Conservation (phyloP, 2,329 filamentous ascomycete genomes). For the Xylariaceae sp. region DNA sequence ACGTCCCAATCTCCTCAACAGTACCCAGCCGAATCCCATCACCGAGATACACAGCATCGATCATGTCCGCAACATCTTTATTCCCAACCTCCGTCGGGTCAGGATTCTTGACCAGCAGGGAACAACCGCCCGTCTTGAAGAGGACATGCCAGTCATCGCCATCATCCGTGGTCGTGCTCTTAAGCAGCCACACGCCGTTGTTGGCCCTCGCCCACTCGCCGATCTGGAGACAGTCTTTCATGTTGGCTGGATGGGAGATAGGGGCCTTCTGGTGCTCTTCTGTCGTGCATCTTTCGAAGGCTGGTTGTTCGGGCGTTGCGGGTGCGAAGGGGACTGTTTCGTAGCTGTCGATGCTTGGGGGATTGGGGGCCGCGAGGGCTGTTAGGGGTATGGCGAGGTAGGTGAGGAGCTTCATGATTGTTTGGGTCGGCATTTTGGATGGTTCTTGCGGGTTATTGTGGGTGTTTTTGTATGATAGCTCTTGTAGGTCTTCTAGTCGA, state of each 20-base stretch:
- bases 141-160: conserved; percentile 17
- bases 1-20: conserved; percentile 15
- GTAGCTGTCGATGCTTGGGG: neutral
- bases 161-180: conserved; percentile 3
- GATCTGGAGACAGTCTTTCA: conserved; percentile 18
- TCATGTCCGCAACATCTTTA: conserved; percentile 16
- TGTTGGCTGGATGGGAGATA: conserved; percentile 6
- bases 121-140: conserved; percentile 8
- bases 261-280: conserved; percentile 1
- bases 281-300: conserved; percentile 3
- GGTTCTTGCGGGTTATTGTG: too few relatives aligned
- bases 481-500: too few relatives aligned
- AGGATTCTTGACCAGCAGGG: conserved; percentile 15
- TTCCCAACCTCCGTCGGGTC: conserved; percentile 16
- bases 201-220: conserved; percentile 12
- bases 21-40: conserved; percentile 3
- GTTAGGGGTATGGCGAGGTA: conserved; percentile 10
- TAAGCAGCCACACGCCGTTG: conserved; percentile 16
- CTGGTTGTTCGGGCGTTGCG: neutral
- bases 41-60: conserved; percentile 10
- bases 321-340: conserved; percentile 7
- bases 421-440: too few relatives aligned
- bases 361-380: conserved; percentile 6
- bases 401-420: neutral
- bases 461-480: too few relatives aligned